Evolutionary conservation across 352 stramenopile genomes (phyloP), one percentile per base, ranked within the genome.

Genomic region (Phytophthora sp.): DNA sequence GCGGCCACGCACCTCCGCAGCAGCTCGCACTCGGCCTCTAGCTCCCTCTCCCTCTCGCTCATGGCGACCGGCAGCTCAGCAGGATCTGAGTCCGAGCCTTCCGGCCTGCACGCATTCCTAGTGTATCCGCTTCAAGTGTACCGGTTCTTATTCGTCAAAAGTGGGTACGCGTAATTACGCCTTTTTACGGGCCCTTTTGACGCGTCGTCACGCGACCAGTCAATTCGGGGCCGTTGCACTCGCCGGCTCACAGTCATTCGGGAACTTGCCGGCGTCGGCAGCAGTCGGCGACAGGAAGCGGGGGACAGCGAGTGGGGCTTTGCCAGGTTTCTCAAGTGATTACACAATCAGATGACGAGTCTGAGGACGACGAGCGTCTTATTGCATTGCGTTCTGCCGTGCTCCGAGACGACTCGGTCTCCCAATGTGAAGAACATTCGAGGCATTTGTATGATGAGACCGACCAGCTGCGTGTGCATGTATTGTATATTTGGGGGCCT

Each of bases 381-480:
- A 81, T 69, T 86, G 84, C 71, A 67, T 73, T 76, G 84, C 84
- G 87, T 93, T 93, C 84, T 95, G 84, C 84, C 52, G 76, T 77
- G 82, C 74, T 84, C 53, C 69, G 34, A 83, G 69, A 70, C 54
- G 57, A 48, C 67, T 81, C 62, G 23, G 58, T 79, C 58, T 85
- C 79, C 77, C 56, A 63, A 87, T 73, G 82, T 94, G 86, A 94
- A 86, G 82, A 91, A 69, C 69, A 92, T 84, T 59, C 87, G 87
- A 95, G 87, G 87, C 87, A 95, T 95, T 95, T 95, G 87, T 95
- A 95, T 95, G 87, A 95, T 93, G 87, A 92, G 84, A 91, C 74
- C 81, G 26, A 54, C 32, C 17, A 51, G 59, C 31, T 44, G 5
- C 64, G 12, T 65, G 2, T 74, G 10, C 73, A 45, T 72, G 37